Percentiles rank a stretch among this genome's conserved stretches.
Conservation (phyloP, 192 early-diverging fungal genomes). For the Podila minutissima region DNA sequence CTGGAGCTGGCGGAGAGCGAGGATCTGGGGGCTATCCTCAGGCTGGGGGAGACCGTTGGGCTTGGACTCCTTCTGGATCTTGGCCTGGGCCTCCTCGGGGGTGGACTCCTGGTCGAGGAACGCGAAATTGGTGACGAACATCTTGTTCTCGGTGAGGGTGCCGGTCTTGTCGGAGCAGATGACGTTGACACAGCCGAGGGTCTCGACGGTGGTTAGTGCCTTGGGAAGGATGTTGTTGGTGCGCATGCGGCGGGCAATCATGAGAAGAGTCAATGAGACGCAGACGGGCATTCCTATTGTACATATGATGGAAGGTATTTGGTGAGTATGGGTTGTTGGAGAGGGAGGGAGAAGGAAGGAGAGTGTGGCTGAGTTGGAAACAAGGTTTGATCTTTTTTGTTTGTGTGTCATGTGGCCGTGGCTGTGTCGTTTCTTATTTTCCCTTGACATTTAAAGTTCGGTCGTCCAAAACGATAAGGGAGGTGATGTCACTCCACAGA, state of each 20-base stretch:
- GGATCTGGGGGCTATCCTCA: slow-evolving; percentile 26
- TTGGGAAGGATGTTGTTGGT: slow-evolving; percentile 78
- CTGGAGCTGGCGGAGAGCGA: slow-evolving; percentile 46
- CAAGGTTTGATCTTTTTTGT: no score
- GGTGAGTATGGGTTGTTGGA: background rate
- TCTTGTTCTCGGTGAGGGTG: slow-evolving; percentile 84
- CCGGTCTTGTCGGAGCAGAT: slow-evolving; percentile 91
- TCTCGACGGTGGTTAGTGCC: slow-evolving; percentile 88
- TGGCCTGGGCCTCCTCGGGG: slow-evolving; percentile 34
- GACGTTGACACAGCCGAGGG: slow-evolving; percentile 79
- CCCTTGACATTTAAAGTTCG: no score
- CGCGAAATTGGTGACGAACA: slow-evolving; percentile 65
- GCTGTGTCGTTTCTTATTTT: no score
- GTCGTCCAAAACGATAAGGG: no score
- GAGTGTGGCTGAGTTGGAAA: no score
- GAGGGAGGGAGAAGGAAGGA: no score
- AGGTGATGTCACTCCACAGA: no score
- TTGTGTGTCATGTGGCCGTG: no score
- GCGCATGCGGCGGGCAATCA: slow-evolving; percentile 83
- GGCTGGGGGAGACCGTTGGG: slow-evolving; percentile 45
- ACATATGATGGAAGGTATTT: background rate
- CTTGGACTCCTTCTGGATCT: slow-evolving; percentile 24
- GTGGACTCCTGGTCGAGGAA: slow-evolving; percentile 54
- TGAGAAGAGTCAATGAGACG: slow-evolving; percentile 78
- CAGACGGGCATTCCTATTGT: slow-evolving; percentile 74